A percentile compares a stretch with the other conserved stretches of the same genome.
These are phyloP conservation scores for Teratosphaeria zuluensis DNA, from an alignment of 2,329 filamentous ascomycete species.

Conservation along the genomic window DNA sequence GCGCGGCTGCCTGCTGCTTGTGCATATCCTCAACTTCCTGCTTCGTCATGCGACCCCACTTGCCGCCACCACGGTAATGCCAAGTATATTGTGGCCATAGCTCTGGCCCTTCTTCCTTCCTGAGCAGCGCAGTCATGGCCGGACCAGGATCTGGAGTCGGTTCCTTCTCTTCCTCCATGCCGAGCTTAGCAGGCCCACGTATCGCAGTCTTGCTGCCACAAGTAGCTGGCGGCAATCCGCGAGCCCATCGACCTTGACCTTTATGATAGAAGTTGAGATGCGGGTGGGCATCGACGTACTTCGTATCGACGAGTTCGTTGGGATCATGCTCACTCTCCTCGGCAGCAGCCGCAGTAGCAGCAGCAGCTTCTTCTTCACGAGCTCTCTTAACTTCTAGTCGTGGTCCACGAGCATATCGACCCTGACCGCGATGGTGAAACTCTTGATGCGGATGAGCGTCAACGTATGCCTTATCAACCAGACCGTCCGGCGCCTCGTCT, in stretches of 20 bases:
- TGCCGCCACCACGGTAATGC: slow-evolving; percentile 25
- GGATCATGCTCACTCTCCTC: background rate
- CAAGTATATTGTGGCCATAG: slow-evolving; percentile 20
- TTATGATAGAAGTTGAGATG: slow-evolving; percentile 20
- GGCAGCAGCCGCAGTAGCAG: background rate
- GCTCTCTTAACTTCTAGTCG: slow-evolving; percentile 2
- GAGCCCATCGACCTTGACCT: slow-evolving; percentile 23
- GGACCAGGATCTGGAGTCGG: slow-evolving; percentile 9
- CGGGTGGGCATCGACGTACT: slow-evolving; percentile 19
- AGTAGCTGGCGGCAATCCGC: slow-evolving; percentile 18
- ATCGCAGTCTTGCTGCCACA: slow-evolving; percentile 19
- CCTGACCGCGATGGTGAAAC: slow-evolving; percentile 23
- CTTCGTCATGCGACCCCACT: slow-evolving; percentile 22
- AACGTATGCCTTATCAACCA: slow-evolving; percentile 15
- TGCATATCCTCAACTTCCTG: slow-evolving; percentile 9
- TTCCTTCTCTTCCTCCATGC: slow-evolving; percentile 7
- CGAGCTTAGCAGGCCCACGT: slow-evolving; percentile 16
- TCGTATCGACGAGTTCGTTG: slow-evolving; percentile 11
- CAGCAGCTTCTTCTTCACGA: slow-evolving; percentile 5
- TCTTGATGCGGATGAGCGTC: slow-evolving; percentile 13
- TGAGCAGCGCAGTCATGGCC: slow-evolving; percentile 16
- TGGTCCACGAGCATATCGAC: slow-evolving; percentile 16
- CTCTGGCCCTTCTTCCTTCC: slow-evolving; percentile 22
- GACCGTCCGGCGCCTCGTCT: background rate
- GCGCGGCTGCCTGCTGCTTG: slow-evolving; percentile 4